phyloP scores from a whole-genome alignment of 495 filamentous ascomycete genomes.

The Podospora bellae-mahoneyi region DNA sequence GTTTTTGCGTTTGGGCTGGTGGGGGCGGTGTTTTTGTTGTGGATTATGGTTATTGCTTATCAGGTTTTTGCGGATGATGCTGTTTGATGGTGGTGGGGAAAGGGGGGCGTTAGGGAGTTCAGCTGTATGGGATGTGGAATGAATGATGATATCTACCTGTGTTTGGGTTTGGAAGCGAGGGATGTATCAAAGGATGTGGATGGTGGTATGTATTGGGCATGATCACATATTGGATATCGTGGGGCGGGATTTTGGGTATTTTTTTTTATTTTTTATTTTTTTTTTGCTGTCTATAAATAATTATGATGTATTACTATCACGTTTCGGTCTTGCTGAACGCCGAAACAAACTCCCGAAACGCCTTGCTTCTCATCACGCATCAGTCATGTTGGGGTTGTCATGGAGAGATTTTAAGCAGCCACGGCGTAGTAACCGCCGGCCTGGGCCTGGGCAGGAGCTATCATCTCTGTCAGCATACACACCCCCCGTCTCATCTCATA shows the following conservation, averaged over 20 bases:
- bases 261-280: background rate
- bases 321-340: background rate
- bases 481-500: background rate
- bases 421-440: background rate
- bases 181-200: background rate
- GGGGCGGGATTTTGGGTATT: background rate
- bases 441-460: background rate
- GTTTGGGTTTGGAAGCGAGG: background rate
- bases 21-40: conserved; percentile 79
- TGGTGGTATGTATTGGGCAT: background rate
- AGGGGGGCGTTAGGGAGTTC: background rate
- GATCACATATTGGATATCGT: background rate
- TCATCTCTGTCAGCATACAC: background rate
- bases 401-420: background rate
- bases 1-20: conserved; percentile 69
- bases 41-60: conserved; percentile 91
- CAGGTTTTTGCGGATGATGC: conserved; percentile 65
- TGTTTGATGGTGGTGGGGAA: conserved; percentile 2
- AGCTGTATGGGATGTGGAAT: background rate
- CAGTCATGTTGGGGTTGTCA: background rate
- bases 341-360: background rate
- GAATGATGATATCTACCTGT: background rate
- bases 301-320: background rate
- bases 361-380: background rate
- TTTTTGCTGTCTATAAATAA: background rate